phyloP scores from a whole-genome alignment of 495 filamentous ascomycete genomes.

The Sordaria brevicollis region DNA sequence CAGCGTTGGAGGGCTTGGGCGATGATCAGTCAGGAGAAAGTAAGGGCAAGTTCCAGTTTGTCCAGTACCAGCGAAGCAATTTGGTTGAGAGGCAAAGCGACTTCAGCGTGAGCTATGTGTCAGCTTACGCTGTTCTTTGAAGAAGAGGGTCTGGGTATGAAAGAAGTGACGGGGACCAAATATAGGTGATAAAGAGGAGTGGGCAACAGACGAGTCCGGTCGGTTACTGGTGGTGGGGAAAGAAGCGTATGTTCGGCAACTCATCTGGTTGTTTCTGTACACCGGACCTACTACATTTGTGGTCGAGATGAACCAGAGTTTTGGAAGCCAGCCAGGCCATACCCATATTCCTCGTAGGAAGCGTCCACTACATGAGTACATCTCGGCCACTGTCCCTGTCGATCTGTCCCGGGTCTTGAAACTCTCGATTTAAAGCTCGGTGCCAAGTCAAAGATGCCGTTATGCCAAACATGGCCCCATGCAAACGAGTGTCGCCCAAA shows the following conservation, averaged over 20 bases:
- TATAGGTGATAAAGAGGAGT: not conserved
- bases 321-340: not conserved
- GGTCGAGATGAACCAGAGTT: not conserved
- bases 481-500: not conserved
- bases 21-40: conserved; percentile 24
- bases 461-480: not conserved
- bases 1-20: conserved; percentile 57
- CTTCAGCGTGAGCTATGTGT: conserved; percentile 92
- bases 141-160: not conserved
- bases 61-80: conserved; percentile 85
- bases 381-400: conserved; percentile 9
- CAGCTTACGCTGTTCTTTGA: conserved; percentile 60
- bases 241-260: not conserved
- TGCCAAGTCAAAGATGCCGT: not conserved
- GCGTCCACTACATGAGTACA: not conserved
- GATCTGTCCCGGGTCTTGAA: conserved; percentile 27
- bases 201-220: not conserved
- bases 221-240: not conserved
- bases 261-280: not conserved
- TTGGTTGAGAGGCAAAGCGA: conserved; percentile 60
- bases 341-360: not conserved
- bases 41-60: conserved; percentile 65
- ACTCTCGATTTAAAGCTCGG: conserved; percentile 5
- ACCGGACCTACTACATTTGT: not conserved
- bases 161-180: not conserved